These are phyloP conservation scores for Neohortaea acidophila DNA, from an alignment of 495 filamentous ascomycete genomes.

Conservation along the genomic window DNA sequence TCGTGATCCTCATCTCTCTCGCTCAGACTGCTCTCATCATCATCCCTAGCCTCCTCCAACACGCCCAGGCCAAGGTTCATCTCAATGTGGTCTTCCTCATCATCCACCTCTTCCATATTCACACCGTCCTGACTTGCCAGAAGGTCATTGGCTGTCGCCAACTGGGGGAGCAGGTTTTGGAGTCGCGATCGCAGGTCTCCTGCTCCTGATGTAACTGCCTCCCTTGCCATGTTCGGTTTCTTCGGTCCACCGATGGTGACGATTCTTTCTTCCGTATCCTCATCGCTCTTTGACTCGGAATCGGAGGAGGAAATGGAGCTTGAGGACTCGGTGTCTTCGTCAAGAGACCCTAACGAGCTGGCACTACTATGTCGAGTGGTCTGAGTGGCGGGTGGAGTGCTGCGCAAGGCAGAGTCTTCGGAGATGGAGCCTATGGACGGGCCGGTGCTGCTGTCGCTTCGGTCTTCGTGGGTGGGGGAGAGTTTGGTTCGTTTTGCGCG, in stretches of 20 bases:
- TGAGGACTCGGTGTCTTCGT: constrained; percentile 9
- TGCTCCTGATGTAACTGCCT: not conserved
- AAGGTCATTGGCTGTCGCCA: constrained; percentile 8
- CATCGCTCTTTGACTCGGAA: not conserved
- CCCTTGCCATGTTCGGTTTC: constrained; percentile 6
- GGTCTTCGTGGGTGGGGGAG: not conserved
- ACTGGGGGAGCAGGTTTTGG: constrained; percentile 7
- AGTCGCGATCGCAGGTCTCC: constrained; percentile 8
- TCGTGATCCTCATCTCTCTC: constrained; percentile 2
- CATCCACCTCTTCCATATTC: constrained; percentile 13
- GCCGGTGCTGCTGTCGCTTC: constrained; percentile 6
- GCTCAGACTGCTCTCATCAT: not conserved
- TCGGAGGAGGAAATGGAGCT: constrained; percentile 8
- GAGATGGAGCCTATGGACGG: constrained; percentile 13
- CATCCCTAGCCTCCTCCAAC: constrained; percentile 10
- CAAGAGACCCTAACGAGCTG: constrained; percentile 6
- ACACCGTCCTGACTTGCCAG: not conserved
- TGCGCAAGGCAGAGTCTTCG: constrained; percentile 10
- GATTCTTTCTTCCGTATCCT: not conserved
- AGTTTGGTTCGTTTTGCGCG: constrained; percentile 7
- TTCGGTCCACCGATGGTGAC: constrained; percentile 4
- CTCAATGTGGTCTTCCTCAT: constrained; percentile 15
- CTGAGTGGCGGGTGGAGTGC: constrained; percentile 5
- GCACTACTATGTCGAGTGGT: constrained; percentile 4
- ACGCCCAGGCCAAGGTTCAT: constrained; percentile 18